Evolutionary conservation across 73 alveolate genomes (phyloP), one percentile per base, ranked within the genome.

Genomic region (Paramecium primaurelia): DNA sequence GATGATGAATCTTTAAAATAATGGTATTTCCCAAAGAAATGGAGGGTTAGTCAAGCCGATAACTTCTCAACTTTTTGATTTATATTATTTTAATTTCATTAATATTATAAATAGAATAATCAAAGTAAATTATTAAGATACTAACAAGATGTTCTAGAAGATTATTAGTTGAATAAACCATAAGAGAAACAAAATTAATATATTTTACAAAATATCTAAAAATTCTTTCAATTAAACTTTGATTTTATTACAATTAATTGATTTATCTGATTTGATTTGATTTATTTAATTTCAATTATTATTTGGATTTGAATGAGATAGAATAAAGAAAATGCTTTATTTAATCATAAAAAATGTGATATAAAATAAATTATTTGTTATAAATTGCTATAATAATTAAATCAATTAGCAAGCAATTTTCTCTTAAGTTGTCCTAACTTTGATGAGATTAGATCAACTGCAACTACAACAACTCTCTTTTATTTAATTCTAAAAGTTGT

Each of bases 351-450:
- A 0, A 49, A 49, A 12, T 2, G 25, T 14, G 25, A 49, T 14
- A 49, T 14, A 11, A 49, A 16, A 16, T 14, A 14, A 49, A 3
- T 59, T 59, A 59, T 59, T 25, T 59, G 77, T 3, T 59, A 20
- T 26, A 25, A 49, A 49, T 49, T 49, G 60, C 25, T 49, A 49
- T 59, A 25, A 59, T 59, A 59, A 59, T 59, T 8, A 59, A 25
- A 11, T 59, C 77, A 59, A 59, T 59, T 59, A 26, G 77, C 86
- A 71, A 71, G 86, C 86, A 71, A 71, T 71, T 71, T 32, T 77
- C 71, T 77, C 90, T 77, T 77, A 22, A 77, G 71, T 77, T 77
- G 71, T 38, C 90, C 90, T 77, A 77, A 77, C 49, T 77, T 77
- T 20, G 90, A 77, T 4, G 90, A 42, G 71, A 77, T 77, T 45